A percentile compares a stretch with the other conserved stretches of the same genome.
Evolutionary conservation across 352 stramenopile species (phyloP).

Genomic region (Thalassiosira delicatula): DNA sequence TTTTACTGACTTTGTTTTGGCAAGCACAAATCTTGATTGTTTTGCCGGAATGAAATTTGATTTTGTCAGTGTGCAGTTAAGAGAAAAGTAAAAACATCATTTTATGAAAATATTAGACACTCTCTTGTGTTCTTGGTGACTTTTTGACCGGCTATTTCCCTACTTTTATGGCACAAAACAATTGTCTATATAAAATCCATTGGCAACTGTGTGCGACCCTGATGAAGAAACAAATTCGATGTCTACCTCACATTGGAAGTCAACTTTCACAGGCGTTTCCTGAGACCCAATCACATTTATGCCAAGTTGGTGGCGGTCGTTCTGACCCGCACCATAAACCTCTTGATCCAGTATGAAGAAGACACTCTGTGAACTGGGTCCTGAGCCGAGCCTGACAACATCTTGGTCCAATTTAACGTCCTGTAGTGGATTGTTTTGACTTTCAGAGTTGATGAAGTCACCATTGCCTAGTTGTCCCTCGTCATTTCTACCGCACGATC

Average conservation of each 20-base stretch:
- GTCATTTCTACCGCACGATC: slow-evolving; percentile 51
- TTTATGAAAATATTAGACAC: too few species aligned
- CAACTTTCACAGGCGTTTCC: background rate
- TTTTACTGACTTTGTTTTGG: too few species aligned
- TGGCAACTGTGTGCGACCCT: slow-evolving; percentile 24
- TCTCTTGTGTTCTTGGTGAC: too few species aligned
- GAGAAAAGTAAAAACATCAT: too few species aligned
- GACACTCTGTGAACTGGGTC: slow-evolving; percentile 43
- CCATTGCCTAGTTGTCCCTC: slow-evolving; percentile 56
- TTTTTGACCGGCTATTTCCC: too few species aligned
- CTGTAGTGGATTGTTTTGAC: background rate
- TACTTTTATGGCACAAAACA: too few species aligned
- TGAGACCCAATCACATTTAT: slow-evolving; percentile 9
- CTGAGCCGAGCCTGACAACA: slow-evolving; percentile 22
- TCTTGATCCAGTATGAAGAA: slow-evolving; percentile 42
- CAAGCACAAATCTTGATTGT: too few species aligned
- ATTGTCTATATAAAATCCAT: too few species aligned
- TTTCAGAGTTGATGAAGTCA: slow-evolving; percentile 38
- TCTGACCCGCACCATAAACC: slow-evolving; percentile 28
- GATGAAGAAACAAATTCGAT: slow-evolving; percentile 29
- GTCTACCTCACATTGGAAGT: slow-evolving; percentile 18
- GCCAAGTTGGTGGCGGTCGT: slow-evolving; percentile 48
- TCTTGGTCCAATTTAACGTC: slow-evolving; percentile 22
- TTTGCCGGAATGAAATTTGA: too few species aligned
- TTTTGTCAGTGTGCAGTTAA: too few species aligned